Conservation (phyloP, 1,284 basidiomycete species). For the Rhodotorula sp. region DNA sequence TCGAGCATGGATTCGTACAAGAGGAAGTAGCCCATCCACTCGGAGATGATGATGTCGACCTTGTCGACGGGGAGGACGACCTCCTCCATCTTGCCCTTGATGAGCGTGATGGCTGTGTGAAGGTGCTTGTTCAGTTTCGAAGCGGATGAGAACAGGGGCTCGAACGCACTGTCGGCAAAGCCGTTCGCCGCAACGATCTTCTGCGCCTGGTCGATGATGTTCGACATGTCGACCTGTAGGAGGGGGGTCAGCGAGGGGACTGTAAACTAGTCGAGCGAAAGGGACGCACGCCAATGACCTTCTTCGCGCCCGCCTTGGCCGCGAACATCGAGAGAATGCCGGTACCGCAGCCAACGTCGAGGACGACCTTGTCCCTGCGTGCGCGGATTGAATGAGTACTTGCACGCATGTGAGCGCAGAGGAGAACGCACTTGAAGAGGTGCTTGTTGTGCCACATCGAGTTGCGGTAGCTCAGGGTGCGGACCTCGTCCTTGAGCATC, state of each 20-base stretch:
- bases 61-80: conserved; percentile 67
- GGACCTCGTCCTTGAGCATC: conserved; percentile 97
- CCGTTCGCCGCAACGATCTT: conserved; percentile 97
- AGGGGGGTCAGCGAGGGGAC: not conserved
- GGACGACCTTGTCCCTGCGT: conserved; percentile 74
- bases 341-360: conserved; percentile 98
- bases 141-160: not conserved
- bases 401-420: not conserved
- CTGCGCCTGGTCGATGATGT: conserved; percentile 98
- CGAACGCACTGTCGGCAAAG: conserved; percentile 80
- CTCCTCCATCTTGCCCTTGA: conserved; percentile 97
- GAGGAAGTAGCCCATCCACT: conserved; percentile 94
- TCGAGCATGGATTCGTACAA: conserved; percentile 99
- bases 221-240: conserved; percentile 84
- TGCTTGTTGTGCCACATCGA: conserved; percentile 95
- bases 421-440: conserved; percentile 68
- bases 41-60: conserved; percentile 99
- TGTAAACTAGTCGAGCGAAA: not conserved
- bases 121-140: not conserved
- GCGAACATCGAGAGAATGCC: conserved; percentile 97
- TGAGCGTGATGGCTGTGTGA: conserved; percentile 71
- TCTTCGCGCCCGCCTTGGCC: conserved; percentile 92
- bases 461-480: conserved; percentile 91
- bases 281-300: conserved; percentile 73
- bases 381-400: not conserved